Conservation (phyloP, 75 land plant genomes). For the Azolla pinnata region DNA sequence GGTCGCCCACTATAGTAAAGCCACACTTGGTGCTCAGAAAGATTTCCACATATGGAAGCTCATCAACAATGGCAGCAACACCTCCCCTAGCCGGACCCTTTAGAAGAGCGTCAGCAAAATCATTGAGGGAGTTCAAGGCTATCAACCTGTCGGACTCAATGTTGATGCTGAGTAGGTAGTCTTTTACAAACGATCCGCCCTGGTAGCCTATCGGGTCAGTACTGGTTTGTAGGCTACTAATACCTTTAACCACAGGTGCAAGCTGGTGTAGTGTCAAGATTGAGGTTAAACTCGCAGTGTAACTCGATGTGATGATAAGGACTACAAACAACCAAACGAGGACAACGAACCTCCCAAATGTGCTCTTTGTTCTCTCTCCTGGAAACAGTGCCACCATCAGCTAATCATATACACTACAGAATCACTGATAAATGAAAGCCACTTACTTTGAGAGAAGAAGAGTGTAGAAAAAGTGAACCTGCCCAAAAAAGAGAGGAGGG, state of each 20-base stretch:
- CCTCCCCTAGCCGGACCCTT: slow-evolving; percentile 60
- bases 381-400: neutral
- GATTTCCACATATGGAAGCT: slow-evolving; percentile 63
- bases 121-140: slow-evolving; percentile 23
- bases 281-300: slow-evolving; percentile 78
- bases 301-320: slow-evolving; percentile 70
- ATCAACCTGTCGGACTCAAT: slow-evolving; percentile 42
- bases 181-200: slow-evolving; percentile 68
- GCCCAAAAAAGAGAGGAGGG: too few relatives aligned
- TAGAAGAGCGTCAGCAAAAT: slow-evolving; percentile 40
- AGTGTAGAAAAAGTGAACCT: slow-evolving; percentile 18
- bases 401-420: neutral
- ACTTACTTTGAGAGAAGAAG: slow-evolving; percentile 19
- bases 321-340: slow-evolving; percentile 82
- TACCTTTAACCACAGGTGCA: slow-evolving; percentile 46
- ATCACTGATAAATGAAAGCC: neutral
- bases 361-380: slow-evolving; percentile 22
- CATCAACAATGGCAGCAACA: slow-evolving; percentile 83
- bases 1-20: slow-evolving; percentile 46
- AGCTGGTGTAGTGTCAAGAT: slow-evolving; percentile 73
- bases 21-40: slow-evolving; percentile 50
- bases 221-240: slow-evolving; percentile 50
- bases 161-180: slow-evolving; percentile 54
- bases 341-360: slow-evolving; percentile 56
- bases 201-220: slow-evolving; percentile 61